Base-by-base conservation (phyloP, 2,329 filamentous ascomycete species). In the Cladosporium sphaerospermum region DNA sequence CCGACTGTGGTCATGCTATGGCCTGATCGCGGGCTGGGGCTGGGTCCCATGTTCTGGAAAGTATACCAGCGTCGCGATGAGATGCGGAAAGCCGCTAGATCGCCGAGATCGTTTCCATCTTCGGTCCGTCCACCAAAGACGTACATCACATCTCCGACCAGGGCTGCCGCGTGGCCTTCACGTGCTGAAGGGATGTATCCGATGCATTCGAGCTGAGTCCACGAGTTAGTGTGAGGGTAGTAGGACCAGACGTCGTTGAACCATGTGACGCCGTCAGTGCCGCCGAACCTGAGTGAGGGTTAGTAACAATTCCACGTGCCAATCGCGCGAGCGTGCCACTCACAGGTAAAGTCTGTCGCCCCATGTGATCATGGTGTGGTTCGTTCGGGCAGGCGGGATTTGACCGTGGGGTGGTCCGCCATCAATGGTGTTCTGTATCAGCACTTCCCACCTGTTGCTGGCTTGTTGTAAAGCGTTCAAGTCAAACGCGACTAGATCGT, bases 231-330 rank as follows among this genome's bases (percentile, higher is more conserved):
- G 52, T 83, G 78, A 7, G 91, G 88, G 64, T 96, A 92, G 68
- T 93, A 99, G 49, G 85, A 89, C 93, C 93, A 99, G 45, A 99
- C 93, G 67, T 99, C 93, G 69, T 97, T 99, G 75, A 97, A 99
- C 95, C 93, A 99, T 64, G 88, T 84, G 53, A 91, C 82, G 39
- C 93, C 93, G 67, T 99, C 96, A 2, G 93, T 99, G 57, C 93
- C 93, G 62, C 93, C 93, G 68, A 99, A 99, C n/a, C 52, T 54
- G 28, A n/a, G 23, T 88, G 93, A 61, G 9, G 14, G 43, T 61
- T 54, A 61, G 55, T 55, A 31, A 40, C 9, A 4, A 31, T 13
- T 16, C 43, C 50, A 51, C 16, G 34, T 40, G 34, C 34, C 40
- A 79, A 86, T 78, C 79, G 92, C 85, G 13, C n/a, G n/a, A 10